Conservation (phyloP, 805 yeast genomes). For the Teunomyces cretensis region DNA sequence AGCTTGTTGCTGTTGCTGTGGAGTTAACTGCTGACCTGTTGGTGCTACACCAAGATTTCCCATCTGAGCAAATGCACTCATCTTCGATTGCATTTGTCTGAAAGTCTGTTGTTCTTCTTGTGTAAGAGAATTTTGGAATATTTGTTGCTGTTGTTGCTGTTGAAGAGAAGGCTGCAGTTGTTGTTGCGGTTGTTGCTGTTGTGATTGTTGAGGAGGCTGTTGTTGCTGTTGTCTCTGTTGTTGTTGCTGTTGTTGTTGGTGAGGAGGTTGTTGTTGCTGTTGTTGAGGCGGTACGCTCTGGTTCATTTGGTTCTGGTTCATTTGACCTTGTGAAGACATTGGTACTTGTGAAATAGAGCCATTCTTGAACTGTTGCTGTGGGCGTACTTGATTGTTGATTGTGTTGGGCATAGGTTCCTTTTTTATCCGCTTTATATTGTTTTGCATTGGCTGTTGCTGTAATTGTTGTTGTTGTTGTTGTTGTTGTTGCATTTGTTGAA, state of each 20-base stretch:
- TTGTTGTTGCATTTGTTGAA: constrained; percentile 27
- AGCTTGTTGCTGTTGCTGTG: constrained; percentile 46
- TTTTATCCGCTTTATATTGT: not conserved
- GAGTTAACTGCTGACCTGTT: constrained; percentile 39
- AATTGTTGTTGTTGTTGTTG: constrained; percentile 14
- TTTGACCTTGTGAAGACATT: not conserved
- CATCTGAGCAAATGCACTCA: constrained; percentile 42
- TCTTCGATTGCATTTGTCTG: constrained; percentile 39
- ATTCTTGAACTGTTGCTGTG: constrained; percentile 3
- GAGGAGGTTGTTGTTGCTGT: constrained; percentile 13
- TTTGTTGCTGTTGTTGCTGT: constrained; percentile 46
- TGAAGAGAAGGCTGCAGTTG: constrained; percentile 10
- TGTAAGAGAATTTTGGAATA: constrained; percentile 40
- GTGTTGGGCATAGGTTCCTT: not conserved
- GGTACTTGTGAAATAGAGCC: not conserved
- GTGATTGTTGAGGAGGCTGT: constrained; percentile 9
- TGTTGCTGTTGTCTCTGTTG: constrained; percentile 17
- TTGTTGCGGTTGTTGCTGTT: constrained; percentile 1
- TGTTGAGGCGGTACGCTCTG: not conserved
- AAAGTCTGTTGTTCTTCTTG: constrained; percentile 44
- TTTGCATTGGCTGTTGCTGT: not conserved
- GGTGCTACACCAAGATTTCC: constrained; percentile 45
- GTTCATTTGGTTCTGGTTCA: not conserved
- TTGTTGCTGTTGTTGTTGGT: constrained; percentile 19
- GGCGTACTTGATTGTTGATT: not conserved